Evolutionary conservation across 352 stramenopile genomes (phyloP).

Genomic region (Phytopythium boreale): DNA sequence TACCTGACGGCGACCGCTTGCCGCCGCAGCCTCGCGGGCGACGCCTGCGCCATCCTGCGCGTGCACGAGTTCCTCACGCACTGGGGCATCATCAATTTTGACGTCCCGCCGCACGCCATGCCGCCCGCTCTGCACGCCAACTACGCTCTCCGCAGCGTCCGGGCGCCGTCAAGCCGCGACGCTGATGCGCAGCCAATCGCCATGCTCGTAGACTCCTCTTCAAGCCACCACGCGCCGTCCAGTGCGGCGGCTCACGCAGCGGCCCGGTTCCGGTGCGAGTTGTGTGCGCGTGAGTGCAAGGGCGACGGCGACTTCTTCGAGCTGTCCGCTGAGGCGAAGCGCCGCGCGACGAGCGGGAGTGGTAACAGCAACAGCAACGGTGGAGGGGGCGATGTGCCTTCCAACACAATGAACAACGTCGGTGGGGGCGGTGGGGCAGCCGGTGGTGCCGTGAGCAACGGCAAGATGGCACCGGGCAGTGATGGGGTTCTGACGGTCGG

Average conservation of each 20-base stretch:
- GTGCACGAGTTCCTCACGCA: constrained; percentile 86
- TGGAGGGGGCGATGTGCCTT: constrained; percentile 3
- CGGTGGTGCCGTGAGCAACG: constrained; percentile 5
- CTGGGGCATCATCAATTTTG: constrained; percentile 86
- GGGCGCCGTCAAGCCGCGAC: constrained; percentile 3
- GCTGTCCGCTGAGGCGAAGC: constrained; percentile 57
- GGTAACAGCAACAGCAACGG: background rate
- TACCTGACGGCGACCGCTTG: constrained; percentile 84
- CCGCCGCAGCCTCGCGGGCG: constrained; percentile 72
- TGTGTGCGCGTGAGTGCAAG: constrained; percentile 37
- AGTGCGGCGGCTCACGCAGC: constrained; percentile 17
- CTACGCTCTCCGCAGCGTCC: constrained; percentile 42
- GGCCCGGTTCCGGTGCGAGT: constrained; percentile 37
- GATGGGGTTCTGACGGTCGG: constrained; percentile 33
- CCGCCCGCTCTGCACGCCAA: constrained; percentile 50
- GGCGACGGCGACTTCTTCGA: constrained; percentile 42
- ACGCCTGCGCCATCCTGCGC: constrained; percentile 79
- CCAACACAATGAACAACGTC: background rate
- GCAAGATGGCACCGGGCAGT: constrained; percentile 9
- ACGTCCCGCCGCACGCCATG: constrained; percentile 73
- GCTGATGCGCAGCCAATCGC: constrained; percentile 14
- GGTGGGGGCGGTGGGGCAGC: no score
- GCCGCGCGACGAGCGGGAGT: constrained; percentile 18
- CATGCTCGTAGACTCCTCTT: constrained; percentile 22
- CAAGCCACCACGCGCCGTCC: background rate